Evolutionary conservation across 225 moss, liverwort and hornwort species (phyloP), one percentile per base, ranked within the genome.

Genomic region (Bryum argenteum): DNA sequence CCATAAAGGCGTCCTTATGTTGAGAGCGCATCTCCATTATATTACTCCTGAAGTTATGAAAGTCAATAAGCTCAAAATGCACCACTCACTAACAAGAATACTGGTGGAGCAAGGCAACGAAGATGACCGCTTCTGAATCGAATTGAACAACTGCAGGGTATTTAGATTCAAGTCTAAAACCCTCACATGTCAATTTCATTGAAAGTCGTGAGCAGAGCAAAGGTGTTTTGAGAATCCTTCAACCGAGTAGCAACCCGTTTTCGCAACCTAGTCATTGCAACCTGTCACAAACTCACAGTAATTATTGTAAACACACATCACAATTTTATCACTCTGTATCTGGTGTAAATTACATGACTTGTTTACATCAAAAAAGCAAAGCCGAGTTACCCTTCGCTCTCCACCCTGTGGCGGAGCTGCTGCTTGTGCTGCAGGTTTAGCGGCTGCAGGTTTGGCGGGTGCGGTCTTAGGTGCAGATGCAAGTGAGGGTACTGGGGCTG

Each of bases 211-310:
- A 95, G 90, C 22, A 95, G 64, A 5, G 92, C 95, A 83, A 95
- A 92, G 7, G 95, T 95, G 57, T 95, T 95, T 53, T 95, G 95
- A 22, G 91, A 88, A 55, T 92, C 95, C 79, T 95, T 95, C 84
- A 95, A 58, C 19, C 92, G 83, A 43, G 85, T 83, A 38, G 92
- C 92, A 69, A 92, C 92, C 11, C 95, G 81, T 77, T 92, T 95
- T 24, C 89, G 80, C 67, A 95, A 86, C 65, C 91, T 89, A 23
- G 95, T 95, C 91, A 95, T 91, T 18, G 92, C 74, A 76, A 95
- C 81, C 92, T 95, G 80, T 22, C 54, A 77, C 12, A 55, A 70
- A 48, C 15, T 48, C 47, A 47, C 52, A 21, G 21, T 54, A 41
- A 57, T 9, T 19, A 6, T 42, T 56, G 40, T 72, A 28, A 73